phyloP scores from a whole-genome alignment of 2,329 filamentous ascomycete species.

The Pseudogymnoascus sp. region DNA sequence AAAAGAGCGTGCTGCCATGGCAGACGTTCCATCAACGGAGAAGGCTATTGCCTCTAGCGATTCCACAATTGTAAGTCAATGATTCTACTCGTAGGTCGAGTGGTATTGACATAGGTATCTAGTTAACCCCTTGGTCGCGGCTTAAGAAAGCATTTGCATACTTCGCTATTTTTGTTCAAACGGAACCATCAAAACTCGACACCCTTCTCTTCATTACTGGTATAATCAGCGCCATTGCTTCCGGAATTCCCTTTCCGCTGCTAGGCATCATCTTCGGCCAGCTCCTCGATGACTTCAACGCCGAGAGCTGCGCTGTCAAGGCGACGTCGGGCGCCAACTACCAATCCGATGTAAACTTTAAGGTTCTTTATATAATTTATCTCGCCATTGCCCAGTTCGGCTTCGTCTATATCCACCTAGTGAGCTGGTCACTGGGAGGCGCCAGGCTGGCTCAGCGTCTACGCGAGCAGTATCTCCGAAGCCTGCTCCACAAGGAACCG shows the following conservation, averaged over 20 bases:
- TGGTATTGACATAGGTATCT: neutral
- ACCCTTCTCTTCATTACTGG: constrained; percentile 34
- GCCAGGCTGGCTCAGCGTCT: constrained; percentile 48
- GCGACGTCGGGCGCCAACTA: constrained; percentile 21
- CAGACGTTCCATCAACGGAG: neutral
- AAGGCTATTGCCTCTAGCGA: neutral
- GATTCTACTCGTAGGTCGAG: neutral
- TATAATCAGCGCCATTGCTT: constrained; percentile 43
- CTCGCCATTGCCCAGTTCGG: constrained; percentile 58
- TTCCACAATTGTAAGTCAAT: neutral
- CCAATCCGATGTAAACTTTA: constrained; percentile 44
- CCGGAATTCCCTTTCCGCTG: constrained; percentile 57
- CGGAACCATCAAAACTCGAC: constrained; percentile 22
- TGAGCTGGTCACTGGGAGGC: constrained; percentile 53
- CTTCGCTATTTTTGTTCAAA: constrained; percentile 1
- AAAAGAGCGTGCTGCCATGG: neutral
- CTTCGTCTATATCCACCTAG: constrained; percentile 57
- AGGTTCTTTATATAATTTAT: constrained; percentile 57
- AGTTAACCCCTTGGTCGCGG: neutral
- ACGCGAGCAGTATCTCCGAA: constrained; percentile 46
- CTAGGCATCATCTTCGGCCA: constrained; percentile 60
- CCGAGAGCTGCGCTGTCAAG: constrained; percentile 43
- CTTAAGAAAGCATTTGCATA: neutral
- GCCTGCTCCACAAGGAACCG: constrained; percentile 46
- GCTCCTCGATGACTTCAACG: constrained; percentile 56